Base-by-base conservation (phyloP, 108 stramenopile genomes). In the Aureococcus anophagefferens region DNA sequence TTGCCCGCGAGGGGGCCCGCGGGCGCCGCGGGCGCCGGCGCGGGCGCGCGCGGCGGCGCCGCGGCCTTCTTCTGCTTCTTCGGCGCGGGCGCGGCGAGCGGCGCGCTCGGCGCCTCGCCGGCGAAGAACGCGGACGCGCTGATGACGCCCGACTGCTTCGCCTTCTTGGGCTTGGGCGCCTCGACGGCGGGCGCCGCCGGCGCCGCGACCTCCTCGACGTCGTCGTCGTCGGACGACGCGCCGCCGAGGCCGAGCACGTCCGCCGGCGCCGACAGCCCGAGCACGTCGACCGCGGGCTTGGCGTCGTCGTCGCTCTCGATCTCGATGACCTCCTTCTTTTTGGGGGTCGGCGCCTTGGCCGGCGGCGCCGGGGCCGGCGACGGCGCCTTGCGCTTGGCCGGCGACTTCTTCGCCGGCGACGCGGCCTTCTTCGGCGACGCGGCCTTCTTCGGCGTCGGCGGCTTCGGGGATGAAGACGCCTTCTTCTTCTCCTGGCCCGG, bases 1-100 rank as follows among this genome's bases (percentile, higher is more conserved):
- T 77, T 65, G 31, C 84, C 88, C 25, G 68, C 66, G 36, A 85
- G 73, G 34, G 72, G 68, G 4, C 62, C 33, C 64, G 81, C 64
- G 18, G 83, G 72, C 31, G 74, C 69, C 28, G 11, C n/a, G 40
- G 75, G 66, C 35, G 67, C 63, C 32, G 51, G 63, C 31, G 64
- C 40, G 40, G 68, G n/a, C 7, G 36, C 62, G 65, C 45, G 51
- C 5, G 44, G 63, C 0, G 74, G n/a, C 29, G 65, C 32, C 3
- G 59, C 34, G 5, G 51, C 33, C 35, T 44, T 44, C 40, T 44
- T 44, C 40, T 44, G 40, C 13, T 44, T 44, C 13, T 11, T 13
- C 9, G 13, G 9, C 40, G 5, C 40, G 40, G 40, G 40, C 9
- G 13, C 40, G 9, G 40, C 40, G n/a, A n/a, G n/a, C n/a, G n/a